Conservation (phyloP, 805 yeast genomes). For the Candida mattraensis region DNA sequence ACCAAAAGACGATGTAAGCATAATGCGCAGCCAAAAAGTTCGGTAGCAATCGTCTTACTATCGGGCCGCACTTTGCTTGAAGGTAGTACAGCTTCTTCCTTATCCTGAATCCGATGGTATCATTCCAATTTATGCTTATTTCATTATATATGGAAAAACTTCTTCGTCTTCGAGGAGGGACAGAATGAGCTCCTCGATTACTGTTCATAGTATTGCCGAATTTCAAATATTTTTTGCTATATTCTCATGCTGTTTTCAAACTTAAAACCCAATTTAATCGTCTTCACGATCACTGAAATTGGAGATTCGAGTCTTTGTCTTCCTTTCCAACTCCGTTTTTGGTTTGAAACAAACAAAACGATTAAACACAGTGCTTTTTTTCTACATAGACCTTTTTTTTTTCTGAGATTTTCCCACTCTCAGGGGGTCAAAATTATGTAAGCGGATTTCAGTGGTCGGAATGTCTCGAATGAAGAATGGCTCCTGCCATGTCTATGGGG, state of each 20-base stretch:
- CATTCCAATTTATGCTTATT: constrained; percentile 14
- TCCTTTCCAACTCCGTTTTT: no score
- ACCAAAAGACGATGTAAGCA: constrained; percentile 59
- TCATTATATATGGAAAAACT: constrained; percentile 11
- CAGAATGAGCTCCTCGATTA: constrained; percentile 4
- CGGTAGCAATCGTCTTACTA: constrained; percentile 43
- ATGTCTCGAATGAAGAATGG: constrained; percentile 9
- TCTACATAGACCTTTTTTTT: no score
- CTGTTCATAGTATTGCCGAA: constrained; percentile 1
- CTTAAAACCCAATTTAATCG: no score
- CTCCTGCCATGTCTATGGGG: constrained; percentile 17
- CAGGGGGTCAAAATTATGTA: no score
- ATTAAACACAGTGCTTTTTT: no score
- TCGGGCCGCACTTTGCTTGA: constrained; percentile 41
- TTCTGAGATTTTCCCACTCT: no score
- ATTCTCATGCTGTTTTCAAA: constrained; percentile 9
- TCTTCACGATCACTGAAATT: no score
- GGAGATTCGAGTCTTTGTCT: no score
- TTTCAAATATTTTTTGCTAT: constrained; percentile 2
- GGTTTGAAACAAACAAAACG: no score
- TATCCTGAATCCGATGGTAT: constrained; percentile 31
- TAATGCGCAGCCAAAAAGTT: constrained; percentile 68
- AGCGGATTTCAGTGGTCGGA: no score
- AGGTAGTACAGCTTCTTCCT: constrained; percentile 39
- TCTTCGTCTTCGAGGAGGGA: no score